Conservation (phyloP, 2,329 filamentous ascomycete genomes). For the Scedosporium aurantiacum region DNA sequence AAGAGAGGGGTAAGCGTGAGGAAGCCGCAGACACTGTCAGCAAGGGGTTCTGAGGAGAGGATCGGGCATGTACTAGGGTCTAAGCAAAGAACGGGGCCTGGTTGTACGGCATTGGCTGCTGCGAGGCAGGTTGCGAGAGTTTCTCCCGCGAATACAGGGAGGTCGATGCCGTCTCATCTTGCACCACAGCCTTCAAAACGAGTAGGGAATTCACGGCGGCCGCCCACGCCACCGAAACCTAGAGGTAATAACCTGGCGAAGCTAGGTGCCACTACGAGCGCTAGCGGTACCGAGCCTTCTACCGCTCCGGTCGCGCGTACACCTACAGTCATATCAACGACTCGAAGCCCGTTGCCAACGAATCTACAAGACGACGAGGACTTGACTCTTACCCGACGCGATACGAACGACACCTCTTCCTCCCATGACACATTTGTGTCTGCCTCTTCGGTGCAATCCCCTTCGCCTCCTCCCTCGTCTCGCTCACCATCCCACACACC, state of each 20-base stretch:
- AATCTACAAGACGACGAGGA: background rate
- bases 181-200: background rate
- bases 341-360: background rate
- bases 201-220: slow-evolving; percentile 11
- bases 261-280: background rate
- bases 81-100: background rate
- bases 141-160: background rate
- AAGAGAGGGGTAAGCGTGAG: slow-evolving; percentile 9
- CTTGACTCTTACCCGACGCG: background rate
- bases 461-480: slow-evolving; percentile 16
- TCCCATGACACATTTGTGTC: slow-evolving; percentile 36
- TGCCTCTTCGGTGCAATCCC: slow-evolving; percentile 26
- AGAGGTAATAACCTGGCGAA: slow-evolving; percentile 11
- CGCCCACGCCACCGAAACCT: slow-evolving; percentile 27
- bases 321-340: background rate
- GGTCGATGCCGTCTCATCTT: background rate
- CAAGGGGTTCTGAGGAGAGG: slow-evolving; percentile 13
- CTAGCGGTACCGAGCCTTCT: background rate
- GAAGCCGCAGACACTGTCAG: slow-evolving; percentile 19
- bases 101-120: background rate
- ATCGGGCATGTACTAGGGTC: background rate
- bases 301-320: background rate
- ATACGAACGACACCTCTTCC: slow-evolving; percentile 20
- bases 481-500: slow-evolving; percentile 12
- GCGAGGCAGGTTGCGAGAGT: background rate